Evolutionary conservation across 257 asterid species (phyloP), one percentile per base, ranked within the genome.

Genomic region (Jacaranda mimosifolia): DNA sequence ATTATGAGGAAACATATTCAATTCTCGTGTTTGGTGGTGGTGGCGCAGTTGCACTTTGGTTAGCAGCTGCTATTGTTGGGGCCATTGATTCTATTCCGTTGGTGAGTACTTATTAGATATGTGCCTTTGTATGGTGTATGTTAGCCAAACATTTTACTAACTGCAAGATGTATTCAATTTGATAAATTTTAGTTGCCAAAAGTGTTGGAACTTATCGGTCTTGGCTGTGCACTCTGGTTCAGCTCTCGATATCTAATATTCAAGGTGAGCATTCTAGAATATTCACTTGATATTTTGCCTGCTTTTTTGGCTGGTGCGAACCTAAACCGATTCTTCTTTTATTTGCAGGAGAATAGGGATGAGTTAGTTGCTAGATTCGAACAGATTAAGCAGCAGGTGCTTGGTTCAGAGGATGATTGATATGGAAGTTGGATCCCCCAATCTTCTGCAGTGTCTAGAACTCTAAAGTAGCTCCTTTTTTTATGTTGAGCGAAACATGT

Each of bases 71-170:
- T 15, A 70, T 94, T 21, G 83, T 94, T 62, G 86, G 90, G 66
- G 97, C 97, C 70, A 81, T 94, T 26, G 96, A 94, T 77, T 90
- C 97, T 52, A 83, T 94, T 65, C 97, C 98, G 12, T 32, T 94
- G 93, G 98, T 93, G 62, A 46, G 19, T 17, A 38, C 5, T 15
- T 62, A 13, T 0, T 62, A 4, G 8, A 5, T 1, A 32, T 59
- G 1, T 7, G 3, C 26, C 26, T 40, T 18, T 14, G 0, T 36
- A 13, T 39, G 26, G 1, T 40, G 17, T 35, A 64, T 38, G 35
- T 38, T 40, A 7, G 8, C 70, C 15, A n/a, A 17, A 55, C 55
- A 26, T 65, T 40, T 65, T 18, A 42, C 55, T 65, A 5, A 40
- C 26, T 13, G 1, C 21, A 32, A 36, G 10, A 12, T 65, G 38